Conservation (phyloP, 805 yeast genomes). For the Kazachstania psychrophila region DNA sequence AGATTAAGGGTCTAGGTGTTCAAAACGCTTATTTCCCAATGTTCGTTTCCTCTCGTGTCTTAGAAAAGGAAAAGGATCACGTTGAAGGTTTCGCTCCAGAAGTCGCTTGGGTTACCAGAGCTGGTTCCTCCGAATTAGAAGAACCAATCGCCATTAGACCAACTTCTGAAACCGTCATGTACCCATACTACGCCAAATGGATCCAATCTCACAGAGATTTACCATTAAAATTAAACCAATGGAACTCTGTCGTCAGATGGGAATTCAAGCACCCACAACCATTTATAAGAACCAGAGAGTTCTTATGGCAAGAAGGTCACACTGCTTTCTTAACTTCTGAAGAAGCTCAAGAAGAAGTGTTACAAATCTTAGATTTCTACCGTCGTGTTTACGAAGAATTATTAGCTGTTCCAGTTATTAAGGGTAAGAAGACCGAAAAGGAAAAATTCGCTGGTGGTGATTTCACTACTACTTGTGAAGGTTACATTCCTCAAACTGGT, state of each 20-base stretch:
- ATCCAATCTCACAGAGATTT: slow-evolving; percentile 95
- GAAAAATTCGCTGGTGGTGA: slow-evolving; percentile 98
- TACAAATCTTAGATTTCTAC: slow-evolving; percentile 78
- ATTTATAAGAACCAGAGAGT: slow-evolving; percentile 95
- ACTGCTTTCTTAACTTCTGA: slow-evolving; percentile 85
- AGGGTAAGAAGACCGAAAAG: slow-evolving; percentile 92
- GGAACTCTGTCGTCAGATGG: slow-evolving; percentile 99
- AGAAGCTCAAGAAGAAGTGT: slow-evolving; percentile 76
- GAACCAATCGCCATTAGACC: slow-evolving; percentile 99
- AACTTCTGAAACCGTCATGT: slow-evolving; percentile 98
- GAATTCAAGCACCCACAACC: slow-evolving; percentile 99
- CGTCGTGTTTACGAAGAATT: slow-evolving; percentile 79
- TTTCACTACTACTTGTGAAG: slow-evolving; percentile 93
- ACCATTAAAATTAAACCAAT: slow-evolving; percentile 92
- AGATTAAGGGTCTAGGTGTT: slow-evolving; percentile 83
- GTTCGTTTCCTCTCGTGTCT: slow-evolving; percentile 88
- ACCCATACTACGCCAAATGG: slow-evolving; percentile 99
- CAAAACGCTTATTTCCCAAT: slow-evolving; percentile 95
- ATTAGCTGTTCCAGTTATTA: slow-evolving; percentile 93
- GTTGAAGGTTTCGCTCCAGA: slow-evolving; percentile 99
- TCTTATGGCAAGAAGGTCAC: slow-evolving; percentile 99
- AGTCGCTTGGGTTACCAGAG: slow-evolving; percentile 98
- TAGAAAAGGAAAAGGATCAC: slow-evolving; percentile 97
- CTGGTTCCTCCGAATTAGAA: slow-evolving; percentile 88
- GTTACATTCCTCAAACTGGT: slow-evolving; percentile 95